Evolutionary conservation across 2,329 filamentous ascomycete species (phyloP).

Genomic region (Macroventuria anomochaeta): DNA sequence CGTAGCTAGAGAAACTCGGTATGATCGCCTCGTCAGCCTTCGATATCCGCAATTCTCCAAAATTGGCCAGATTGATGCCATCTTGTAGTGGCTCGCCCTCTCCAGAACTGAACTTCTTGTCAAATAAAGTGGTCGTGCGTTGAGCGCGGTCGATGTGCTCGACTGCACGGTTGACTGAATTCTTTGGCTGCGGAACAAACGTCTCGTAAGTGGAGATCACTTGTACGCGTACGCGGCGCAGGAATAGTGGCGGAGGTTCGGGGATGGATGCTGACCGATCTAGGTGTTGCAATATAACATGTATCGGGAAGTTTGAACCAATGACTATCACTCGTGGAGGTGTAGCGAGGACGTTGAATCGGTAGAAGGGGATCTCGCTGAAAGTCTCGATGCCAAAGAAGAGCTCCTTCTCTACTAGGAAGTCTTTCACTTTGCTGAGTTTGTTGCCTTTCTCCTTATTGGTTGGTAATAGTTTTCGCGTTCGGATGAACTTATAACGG

Average conservation of each 20-base stretch:
- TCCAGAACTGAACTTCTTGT: constrained; percentile 25
- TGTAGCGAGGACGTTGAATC: constrained; percentile 32
- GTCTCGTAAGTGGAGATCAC: constrained; percentile 21
- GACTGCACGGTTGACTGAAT: constrained; percentile 6
- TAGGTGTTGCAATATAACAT: constrained; percentile 30
- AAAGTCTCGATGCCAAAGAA: constrained; percentile 29
- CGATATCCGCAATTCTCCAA: constrained; percentile 15
- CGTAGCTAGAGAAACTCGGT: constrained; percentile 39
- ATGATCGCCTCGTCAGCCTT: constrained; percentile 10
- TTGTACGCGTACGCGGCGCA: constrained; percentile 35
- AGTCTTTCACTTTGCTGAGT: constrained; percentile 29
- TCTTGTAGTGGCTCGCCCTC: constrained; percentile 26
- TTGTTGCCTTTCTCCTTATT: constrained; percentile 27
- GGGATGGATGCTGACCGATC: constrained; percentile 35
- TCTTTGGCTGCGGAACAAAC: constrained; percentile 22
- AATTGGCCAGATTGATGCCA: constrained; percentile 21
- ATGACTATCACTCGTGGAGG: constrained; percentile 30
- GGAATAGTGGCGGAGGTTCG: constrained; percentile 29
- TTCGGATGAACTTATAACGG: constrained; percentile 30
- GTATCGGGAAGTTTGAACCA: constrained; percentile 23
- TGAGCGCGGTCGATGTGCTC: constrained; percentile 14
- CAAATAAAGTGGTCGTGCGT: constrained; percentile 22
- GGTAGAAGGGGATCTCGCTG: constrained; percentile 29
- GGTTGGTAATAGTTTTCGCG: constrained; percentile 31
- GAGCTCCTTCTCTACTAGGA: constrained; percentile 29